These are phyloP conservation scores for Phytopythium delawarense DNA, from an alignment of 352 stramenopile genomes.

Conservation along the genomic window DNA sequence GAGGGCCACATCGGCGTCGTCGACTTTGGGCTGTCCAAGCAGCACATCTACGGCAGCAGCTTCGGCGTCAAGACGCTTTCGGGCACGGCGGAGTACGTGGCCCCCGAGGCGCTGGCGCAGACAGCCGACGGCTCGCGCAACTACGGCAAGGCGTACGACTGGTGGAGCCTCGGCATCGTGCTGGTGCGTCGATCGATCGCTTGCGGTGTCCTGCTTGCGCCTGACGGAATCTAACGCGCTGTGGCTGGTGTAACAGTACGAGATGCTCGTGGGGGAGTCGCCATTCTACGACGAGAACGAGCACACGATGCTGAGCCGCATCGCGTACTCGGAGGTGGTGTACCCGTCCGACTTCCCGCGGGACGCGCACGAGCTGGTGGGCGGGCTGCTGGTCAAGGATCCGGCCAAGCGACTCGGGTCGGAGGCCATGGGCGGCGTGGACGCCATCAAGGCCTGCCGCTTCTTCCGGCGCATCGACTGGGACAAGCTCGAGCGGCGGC, in stretches of 20 bases:
- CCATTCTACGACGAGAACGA: constrained; percentile 89
- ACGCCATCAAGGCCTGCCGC: constrained; percentile 60
- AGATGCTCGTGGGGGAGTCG: constrained; percentile 84
- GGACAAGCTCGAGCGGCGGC: constrained; percentile 59
- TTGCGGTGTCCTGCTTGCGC: constrained; percentile 3
- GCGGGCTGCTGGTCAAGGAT: constrained; percentile 71
- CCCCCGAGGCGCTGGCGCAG: constrained; percentile 77
- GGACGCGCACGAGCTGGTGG: constrained; percentile 73
- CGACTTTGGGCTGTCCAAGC: constrained; percentile 86
- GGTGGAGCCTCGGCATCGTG: constrained; percentile 86
- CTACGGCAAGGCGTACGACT: constrained; percentile 88
- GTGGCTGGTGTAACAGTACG: constrained; percentile 44
- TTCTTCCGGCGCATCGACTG: constrained; percentile 82
- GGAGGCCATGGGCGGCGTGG: constrained; percentile 58
- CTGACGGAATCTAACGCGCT: background rate
- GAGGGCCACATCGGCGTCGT: constrained; percentile 87
- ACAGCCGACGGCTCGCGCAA: constrained; percentile 74
- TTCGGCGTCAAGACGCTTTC: constrained; percentile 86
- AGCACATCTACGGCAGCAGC: constrained; percentile 85
- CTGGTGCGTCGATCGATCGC: constrained; percentile 44
- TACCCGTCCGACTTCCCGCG: constrained; percentile 75
- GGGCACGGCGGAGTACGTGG: constrained; percentile 85
- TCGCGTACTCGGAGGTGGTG: constrained; percentile 70
- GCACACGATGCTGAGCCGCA: constrained; percentile 84
- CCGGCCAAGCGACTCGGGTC: constrained; percentile 62